Evolutionary conservation across 345 rosid species (phyloP).

Genomic region (Salix exigua): DNA sequence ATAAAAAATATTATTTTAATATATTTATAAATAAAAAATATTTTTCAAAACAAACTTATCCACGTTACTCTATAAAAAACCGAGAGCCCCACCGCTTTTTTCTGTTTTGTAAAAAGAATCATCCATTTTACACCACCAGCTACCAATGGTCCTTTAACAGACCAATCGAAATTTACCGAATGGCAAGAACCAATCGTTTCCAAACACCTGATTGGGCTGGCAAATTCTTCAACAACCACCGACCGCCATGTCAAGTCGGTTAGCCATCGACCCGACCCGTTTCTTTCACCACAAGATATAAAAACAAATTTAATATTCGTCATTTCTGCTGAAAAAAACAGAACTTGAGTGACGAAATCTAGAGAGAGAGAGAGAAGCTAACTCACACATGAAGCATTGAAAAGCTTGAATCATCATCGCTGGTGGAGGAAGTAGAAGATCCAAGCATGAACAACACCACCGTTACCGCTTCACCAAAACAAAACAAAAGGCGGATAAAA

Average conservation of each 20-base stretch:
- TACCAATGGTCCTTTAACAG: conserved; percentile 1
- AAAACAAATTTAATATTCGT: not conserved
- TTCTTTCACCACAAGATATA: not conserved
- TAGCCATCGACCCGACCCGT: not conserved
- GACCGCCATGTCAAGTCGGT: not conserved
- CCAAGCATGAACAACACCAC: conserved; percentile 11
- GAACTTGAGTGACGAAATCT: not conserved
- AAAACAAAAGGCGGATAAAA: not conserved
- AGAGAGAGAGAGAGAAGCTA: not conserved
- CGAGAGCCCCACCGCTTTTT: not conserved
- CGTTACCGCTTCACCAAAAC: not conserved
- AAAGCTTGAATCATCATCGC: not conserved
- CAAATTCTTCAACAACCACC: not conserved
- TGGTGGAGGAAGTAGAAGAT: conserved; percentile 7
- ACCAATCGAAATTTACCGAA: not conserved
- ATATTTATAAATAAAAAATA: too few relatives aligned
- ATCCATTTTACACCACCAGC: not conserved
- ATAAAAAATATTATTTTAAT: too few relatives aligned
- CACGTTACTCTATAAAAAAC: not conserved
- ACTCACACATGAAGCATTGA: not conserved
- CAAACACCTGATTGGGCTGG: not conserved
- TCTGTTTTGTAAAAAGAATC: not conserved
- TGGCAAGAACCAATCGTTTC: not conserved
- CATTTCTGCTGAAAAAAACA: not conserved
- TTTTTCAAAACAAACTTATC: too few relatives aligned